These are phyloP conservation scores for Diplodia sapinea DNA, from an alignment of 2,329 filamentous ascomycete genomes.

Conservation along the genomic window DNA sequence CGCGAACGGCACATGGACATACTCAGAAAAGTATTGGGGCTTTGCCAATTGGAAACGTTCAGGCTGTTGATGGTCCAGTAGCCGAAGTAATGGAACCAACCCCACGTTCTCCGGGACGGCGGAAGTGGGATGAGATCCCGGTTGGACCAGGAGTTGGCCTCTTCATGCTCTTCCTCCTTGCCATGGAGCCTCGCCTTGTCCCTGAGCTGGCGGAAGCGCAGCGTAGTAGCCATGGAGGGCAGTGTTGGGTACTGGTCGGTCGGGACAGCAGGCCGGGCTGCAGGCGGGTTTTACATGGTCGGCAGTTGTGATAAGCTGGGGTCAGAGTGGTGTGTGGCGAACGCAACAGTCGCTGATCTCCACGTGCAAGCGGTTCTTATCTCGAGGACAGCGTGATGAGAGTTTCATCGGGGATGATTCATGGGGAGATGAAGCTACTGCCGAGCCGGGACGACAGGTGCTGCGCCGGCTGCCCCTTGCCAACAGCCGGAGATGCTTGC, in stretches of 20 bases:
- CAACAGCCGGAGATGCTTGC: neutral
- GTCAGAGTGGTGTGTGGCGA: conserved; percentile 1
- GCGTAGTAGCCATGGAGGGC: conserved; percentile 17
- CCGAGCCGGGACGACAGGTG: conserved; percentile 1
- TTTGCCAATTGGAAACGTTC: conserved; percentile 56
- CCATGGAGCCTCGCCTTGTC: conserved; percentile 48
- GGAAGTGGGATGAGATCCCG: conserved; percentile 49
- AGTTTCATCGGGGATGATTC: neutral
- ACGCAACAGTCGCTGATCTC: conserved; percentile 6
- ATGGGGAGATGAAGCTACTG: neutral
- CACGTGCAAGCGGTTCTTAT: conserved; percentile 15
- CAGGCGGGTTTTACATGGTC: conserved; percentile 10
- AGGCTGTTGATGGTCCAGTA: conserved; percentile 48
- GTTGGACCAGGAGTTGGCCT: conserved; percentile 53
- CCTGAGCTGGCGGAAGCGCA: conserved; percentile 38
- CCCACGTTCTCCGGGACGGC: conserved; percentile 49
- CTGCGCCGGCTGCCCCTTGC: conserved; percentile 5
- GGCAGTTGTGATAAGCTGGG: conserved; percentile 15
- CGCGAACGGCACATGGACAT: neutral
- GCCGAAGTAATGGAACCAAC: conserved; percentile 53
- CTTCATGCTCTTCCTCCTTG: conserved; percentile 51
- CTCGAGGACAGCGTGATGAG: neutral
- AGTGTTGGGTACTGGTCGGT: neutral
- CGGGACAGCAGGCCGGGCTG: neutral
- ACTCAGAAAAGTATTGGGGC: conserved; percentile 55